These are phyloP conservation scores for Bruguiera sexangula DNA, from an alignment of 345 rosid species.

Conservation along the genomic window DNA sequence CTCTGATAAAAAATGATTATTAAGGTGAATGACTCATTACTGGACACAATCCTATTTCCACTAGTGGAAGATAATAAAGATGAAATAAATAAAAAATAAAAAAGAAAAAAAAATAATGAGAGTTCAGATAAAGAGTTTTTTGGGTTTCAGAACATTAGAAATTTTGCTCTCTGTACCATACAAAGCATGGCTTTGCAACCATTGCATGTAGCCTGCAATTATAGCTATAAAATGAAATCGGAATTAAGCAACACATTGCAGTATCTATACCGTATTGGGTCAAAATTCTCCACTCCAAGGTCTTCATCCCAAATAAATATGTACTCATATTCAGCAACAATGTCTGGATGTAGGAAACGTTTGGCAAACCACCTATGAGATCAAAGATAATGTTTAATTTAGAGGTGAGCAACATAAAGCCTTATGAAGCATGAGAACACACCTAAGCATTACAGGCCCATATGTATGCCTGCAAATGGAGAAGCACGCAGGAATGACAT, in stretches of 20 bases:
- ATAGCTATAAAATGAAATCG: neutral
- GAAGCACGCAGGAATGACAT: neutral
- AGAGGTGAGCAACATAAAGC: neutral
- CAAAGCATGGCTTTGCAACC: too few species aligned
- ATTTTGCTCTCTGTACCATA: too few species aligned
- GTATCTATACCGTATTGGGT: conserved; percentile 52
- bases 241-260: neutral
- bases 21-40: neutral
- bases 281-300: conserved; percentile 72
- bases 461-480: neutral
- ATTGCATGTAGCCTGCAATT: too few species aligned
- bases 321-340: conserved; percentile 67
- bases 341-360: conserved; percentile 89
- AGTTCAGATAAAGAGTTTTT: too few species aligned
- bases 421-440: neutral
- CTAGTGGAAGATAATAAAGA: too few species aligned
- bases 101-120: too few species aligned
- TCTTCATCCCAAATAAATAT: conserved; percentile 98
- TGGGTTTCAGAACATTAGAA: too few species aligned
- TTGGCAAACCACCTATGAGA: conserved; percentile 92
- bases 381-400: neutral
- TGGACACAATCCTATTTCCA: too few species aligned
- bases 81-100: too few species aligned
- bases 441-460: too few species aligned
- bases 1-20: neutral